A percentile compares a stretch with the other conserved stretches of the same genome.
These are phyloP conservation scores for Gnaphalium uliginosum DNA, from an alignment of 129 eudicot genomes.

Conservation along the genomic window DNA sequence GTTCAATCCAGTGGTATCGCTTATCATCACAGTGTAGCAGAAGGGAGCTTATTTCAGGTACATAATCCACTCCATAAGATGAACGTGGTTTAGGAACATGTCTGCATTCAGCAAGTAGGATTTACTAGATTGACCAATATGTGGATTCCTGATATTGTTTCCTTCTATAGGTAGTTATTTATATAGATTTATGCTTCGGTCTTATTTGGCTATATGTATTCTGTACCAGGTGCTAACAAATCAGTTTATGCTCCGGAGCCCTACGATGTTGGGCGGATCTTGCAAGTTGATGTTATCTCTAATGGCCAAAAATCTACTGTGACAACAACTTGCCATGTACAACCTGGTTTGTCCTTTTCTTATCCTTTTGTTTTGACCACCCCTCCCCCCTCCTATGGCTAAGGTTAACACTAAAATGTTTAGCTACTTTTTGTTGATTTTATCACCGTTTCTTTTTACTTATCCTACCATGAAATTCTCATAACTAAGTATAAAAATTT, in stretches of 20 bases:
- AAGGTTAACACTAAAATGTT: background rate
- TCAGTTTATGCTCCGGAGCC: slow-evolving; percentile 95
- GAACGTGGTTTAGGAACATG: too few relatives aligned
- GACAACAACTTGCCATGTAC: slow-evolving; percentile 65
- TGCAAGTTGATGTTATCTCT: slow-evolving; percentile 80
- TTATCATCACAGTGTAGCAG: slow-evolving; percentile 81
- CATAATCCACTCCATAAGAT: slow-evolving; percentile 12
- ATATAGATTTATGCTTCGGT: background rate
- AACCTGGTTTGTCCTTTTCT: slow-evolving; percentile 62
- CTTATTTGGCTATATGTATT: slow-evolving; percentile 6
- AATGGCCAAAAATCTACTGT: slow-evolving; percentile 68
- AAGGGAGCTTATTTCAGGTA: slow-evolving; percentile 90
- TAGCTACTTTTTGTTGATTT: background rate
- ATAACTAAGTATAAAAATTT: slow-evolving; percentile 4
- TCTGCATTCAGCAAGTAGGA: background rate
- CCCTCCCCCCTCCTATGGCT: slow-evolving; percentile 1
- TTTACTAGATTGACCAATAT: too few relatives aligned
- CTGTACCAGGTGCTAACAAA: slow-evolving; percentile 77
- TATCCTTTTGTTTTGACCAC: background rate
- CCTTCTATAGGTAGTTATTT: background rate
- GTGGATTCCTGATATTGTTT: background rate
- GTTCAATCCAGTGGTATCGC: slow-evolving; percentile 93
- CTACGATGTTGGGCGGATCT: slow-evolving; percentile 76
- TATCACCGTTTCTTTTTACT: background rate
- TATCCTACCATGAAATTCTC: slow-evolving; percentile 13